Evolutionary conservation across 805 yeast species (phyloP), one percentile per base, ranked within the genome.

Genomic region (Teunomyces atbi): DNA sequence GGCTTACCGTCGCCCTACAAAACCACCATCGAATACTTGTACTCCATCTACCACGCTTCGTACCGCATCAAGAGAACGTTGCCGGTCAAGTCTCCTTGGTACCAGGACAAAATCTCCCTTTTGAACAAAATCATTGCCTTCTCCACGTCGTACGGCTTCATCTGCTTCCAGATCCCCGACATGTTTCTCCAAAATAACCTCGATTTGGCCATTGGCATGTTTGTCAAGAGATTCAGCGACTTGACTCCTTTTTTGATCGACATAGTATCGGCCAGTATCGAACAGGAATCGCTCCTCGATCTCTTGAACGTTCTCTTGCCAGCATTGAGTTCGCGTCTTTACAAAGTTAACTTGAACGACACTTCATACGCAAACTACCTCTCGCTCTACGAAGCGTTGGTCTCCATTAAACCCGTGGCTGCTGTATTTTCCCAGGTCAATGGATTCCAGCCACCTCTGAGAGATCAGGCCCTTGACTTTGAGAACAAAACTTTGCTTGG

Each of bases 401-500:
- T 84, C 2, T 67, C 74, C 16, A 76, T 79, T 52, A 88, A 86
- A 58, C 64, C 72, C 1, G 83, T 86, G 16, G 86, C 94, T 1
- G 67, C 79, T 0, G 59, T 73, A 1, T 76, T 89, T 50, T 74
- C 89, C 1, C 69, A 79, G 52, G 67, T 83, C 34, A 78, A 81
- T 41, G 74, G 75, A 1, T 84, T 85, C 59, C 72, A 79, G 6
- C 68, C 74, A 1, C 72, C 73, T 6, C 65, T 71, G 42, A 52
- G 62, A 11, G 44, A 54, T 4, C 66, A 76, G 8, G 80, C 85
- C 1, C 64, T 76, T 13, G 74, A 76, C 39, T 77, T 78, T 56
- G 95, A 87, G 57, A 67, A 68, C 12, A 70, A 73, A 19, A 80
- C 96, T 0, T 64, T 88, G 13, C 66, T 92, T 45, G 98, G 97